Base-by-base conservation (phyloP, 768 basidiomycete genomes). In the Pleurotus eryngii region DNA sequence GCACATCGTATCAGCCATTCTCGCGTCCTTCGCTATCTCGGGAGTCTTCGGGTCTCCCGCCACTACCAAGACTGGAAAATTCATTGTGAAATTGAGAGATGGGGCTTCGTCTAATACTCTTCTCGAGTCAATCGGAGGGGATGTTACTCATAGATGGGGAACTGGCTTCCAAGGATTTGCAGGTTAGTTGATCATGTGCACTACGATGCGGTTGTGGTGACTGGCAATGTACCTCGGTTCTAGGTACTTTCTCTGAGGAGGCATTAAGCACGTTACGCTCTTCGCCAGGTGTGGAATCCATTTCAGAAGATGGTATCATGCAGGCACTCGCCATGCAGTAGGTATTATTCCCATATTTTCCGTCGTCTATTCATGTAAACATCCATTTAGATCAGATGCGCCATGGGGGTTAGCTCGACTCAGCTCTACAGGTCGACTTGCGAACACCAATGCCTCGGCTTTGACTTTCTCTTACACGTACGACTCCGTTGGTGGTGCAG, bases 371-470 rank as follows among this genome's bases (percentile, higher is more conserved):
- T 3, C n/a, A 27, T 50, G 20, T 11, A 4, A 14, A 30, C 7
- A 9, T 30, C 27, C 4, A 30, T 35, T 9, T 35, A 73, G 71
- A 53, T 65, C 57, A 0, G 64, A 72, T 55, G 71, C 70, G 2
- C 67, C 72, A 12, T 74, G 71, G 72, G 71, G 72, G 4, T 56
- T 74, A 17, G 57, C 64, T 5, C 61, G 71, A 5, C 46, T 74
- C 40, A 69, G 66, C 59, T 64, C 63, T 7, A 18, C 45, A 9
- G 37, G 46, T 15, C 57, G 17, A 20, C 63, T 69, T 17, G 26
- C 45, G 15, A 59, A 54, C 40, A 50, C 50, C 7, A 57, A 59
- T 27, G 35, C 60, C 18, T 48, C 40, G 59, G 56, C 58, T 42
- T 38, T 65, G 30, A 65, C 56, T 8, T 72, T 61, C 53, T 62